These are phyloP conservation scores for Trichoderma harzianum DNA, from an alignment of 2,329 filamentous ascomycete genomes.

Conservation along the genomic window DNA sequence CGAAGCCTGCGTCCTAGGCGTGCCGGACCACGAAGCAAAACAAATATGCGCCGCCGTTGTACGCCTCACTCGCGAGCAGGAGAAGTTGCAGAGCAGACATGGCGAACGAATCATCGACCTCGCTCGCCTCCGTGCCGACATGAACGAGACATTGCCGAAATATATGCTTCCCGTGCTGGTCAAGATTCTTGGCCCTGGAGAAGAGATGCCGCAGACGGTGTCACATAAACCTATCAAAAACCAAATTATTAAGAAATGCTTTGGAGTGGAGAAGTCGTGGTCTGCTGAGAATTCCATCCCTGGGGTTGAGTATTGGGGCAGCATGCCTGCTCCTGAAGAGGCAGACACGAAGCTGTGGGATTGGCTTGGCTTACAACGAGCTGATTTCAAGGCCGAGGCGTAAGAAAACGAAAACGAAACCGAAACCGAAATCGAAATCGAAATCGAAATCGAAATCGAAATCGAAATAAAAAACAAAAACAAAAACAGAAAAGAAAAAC, in stretches of 20 bases:
- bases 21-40: conserved; percentile 23
- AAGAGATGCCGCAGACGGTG: conserved; percentile 22
- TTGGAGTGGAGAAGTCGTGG: conserved; percentile 18
- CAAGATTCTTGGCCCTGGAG: conserved; percentile 17
- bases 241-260: conserved; percentile 20
- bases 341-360: conserved; percentile 20
- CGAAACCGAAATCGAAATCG: neutral
- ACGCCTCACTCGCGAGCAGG: conserved; percentile 13
- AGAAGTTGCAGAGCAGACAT: neutral
- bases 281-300: conserved; percentile 12
- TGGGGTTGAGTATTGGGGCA: conserved; percentile 19
- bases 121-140: conserved; percentile 18
- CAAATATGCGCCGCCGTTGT: conserved; percentile 24
- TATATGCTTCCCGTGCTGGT: conserved; percentile 23
- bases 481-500: neutral
- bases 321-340: neutral
- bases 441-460: neutral
- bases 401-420: neutral
- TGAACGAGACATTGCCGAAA: conserved; percentile 15
- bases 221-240: conserved; percentile 21
- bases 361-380: conserved; percentile 17
- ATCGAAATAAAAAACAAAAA: neutral
- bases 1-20: conserved; percentile 22
- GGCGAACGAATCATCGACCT: conserved; percentile 5
- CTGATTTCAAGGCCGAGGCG: conserved; percentile 7